phyloP scores from a whole-genome alignment of 352 stramenopile genomes.

The Phytopythium cucurbitacearum region DNA sequence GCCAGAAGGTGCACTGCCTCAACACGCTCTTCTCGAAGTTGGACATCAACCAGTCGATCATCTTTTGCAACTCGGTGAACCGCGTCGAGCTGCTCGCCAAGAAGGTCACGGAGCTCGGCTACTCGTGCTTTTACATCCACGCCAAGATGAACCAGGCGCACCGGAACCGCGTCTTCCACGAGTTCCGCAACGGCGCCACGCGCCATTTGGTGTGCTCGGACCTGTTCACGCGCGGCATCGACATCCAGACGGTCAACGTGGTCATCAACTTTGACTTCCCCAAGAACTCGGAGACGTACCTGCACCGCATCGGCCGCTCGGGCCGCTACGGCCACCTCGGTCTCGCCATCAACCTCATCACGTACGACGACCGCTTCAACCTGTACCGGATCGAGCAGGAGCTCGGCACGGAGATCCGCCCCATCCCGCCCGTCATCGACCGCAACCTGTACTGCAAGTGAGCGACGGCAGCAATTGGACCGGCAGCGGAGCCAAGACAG shows the following conservation, averaged over 20 bases:
- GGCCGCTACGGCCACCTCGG: slow-evolving; percentile 98
- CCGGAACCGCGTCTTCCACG: slow-evolving; percentile 99
- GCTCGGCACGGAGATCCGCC: slow-evolving; percentile 98
- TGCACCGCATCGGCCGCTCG: slow-evolving; percentile 98
- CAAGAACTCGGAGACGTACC: slow-evolving; percentile 99
- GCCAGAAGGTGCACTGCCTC: slow-evolving; percentile 99
- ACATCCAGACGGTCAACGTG: slow-evolving; percentile 99
- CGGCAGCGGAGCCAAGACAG: background rate
- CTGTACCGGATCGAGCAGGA: slow-evolving; percentile 99
- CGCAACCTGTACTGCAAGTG: slow-evolving; percentile 97
- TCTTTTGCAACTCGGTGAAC: slow-evolving; percentile 99
- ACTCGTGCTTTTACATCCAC: slow-evolving; percentile 99
- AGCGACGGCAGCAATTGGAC: background rate
- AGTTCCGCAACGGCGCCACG: slow-evolving; percentile 98
- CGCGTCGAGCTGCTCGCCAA: slow-evolving; percentile 98
- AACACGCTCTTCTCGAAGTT: slow-evolving; percentile 99
- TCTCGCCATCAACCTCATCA: slow-evolving; percentile 99
- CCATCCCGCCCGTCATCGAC: slow-evolving; percentile 98
- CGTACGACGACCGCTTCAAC: slow-evolving; percentile 97
- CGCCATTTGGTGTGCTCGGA: slow-evolving; percentile 98
- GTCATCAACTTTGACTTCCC: slow-evolving; percentile 99
- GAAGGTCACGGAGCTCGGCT: slow-evolving; percentile 99
- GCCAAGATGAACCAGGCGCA: slow-evolving; percentile 99
- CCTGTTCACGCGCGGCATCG: slow-evolving; percentile 99
- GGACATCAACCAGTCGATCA: slow-evolving; percentile 99